Evolutionary conservation across 352 stramenopile genomes (phyloP).

Genomic region (Phytopythium cucurbitacearum): DNA sequence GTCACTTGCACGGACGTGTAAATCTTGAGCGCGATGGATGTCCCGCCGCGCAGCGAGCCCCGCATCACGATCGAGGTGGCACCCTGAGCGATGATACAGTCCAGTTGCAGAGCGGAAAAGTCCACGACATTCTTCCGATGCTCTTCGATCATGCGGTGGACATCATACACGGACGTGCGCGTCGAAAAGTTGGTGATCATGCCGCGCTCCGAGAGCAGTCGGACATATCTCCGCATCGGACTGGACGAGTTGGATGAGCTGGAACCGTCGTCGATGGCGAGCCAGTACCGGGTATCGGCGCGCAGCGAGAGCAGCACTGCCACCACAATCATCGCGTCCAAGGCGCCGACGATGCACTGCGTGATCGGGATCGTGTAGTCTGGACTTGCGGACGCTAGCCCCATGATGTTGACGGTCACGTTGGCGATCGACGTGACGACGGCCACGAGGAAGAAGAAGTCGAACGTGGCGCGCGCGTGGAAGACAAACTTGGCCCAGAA

Average conservation of each 20-base stretch:
- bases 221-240: slow-evolving; percentile 71
- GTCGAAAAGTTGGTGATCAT: slow-evolving; percentile 89
- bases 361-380: slow-evolving; percentile 29
- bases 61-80: slow-evolving; percentile 84
- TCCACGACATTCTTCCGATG: slow-evolving; percentile 80
- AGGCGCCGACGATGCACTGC: slow-evolving; percentile 38
- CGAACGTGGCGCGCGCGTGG: slow-evolving; percentile 70
- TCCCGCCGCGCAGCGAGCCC: slow-evolving; percentile 41
- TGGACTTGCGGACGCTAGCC: slow-evolving; percentile 22
- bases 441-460: slow-evolving; percentile 76
- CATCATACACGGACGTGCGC: slow-evolving; percentile 83
- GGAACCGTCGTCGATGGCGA: slow-evolving; percentile 70
- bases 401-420: slow-evolving; percentile 48
- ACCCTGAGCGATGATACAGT: slow-evolving; percentile 76
- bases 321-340: slow-evolving; percentile 66
- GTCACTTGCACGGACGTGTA: slow-evolving; percentile 83
- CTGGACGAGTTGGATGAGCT: slow-evolving; percentile 28
- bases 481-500: slow-evolving; percentile 79
- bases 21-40: slow-evolving; percentile 79
- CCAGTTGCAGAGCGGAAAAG: slow-evolving; percentile 62
- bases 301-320: slow-evolving; percentile 70
- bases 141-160: slow-evolving; percentile 87
- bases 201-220: slow-evolving; percentile 67
- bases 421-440: slow-evolving; percentile 40
- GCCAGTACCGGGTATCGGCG: slow-evolving; percentile 80